A percentile compares a stretch with the other conserved stretches of the same genome.
Evolutionary conservation across 2,329 filamentous ascomycete species (phyloP).

Genomic region (Fusarium pseudoanthophilum): DNA sequence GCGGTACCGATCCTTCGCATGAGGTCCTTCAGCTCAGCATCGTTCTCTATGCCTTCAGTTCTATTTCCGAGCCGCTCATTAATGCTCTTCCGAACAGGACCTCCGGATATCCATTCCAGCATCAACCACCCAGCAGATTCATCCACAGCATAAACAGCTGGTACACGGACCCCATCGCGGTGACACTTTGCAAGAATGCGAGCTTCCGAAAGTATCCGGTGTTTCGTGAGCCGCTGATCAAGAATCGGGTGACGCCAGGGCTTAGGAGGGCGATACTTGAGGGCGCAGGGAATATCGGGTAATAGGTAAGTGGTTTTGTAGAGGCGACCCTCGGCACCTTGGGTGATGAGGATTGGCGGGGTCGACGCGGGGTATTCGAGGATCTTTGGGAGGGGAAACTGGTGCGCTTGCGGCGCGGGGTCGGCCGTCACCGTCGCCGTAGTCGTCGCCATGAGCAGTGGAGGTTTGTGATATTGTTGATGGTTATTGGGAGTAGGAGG

Average conservation of each 20-base stretch:
- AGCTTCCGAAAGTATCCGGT: conserved; percentile 89
- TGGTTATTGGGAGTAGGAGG: background rate
- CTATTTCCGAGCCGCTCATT: conserved; percentile 73
- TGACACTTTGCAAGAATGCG: conserved; percentile 83
- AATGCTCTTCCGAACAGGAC: conserved; percentile 74
- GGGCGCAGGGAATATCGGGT: conserved; percentile 74
- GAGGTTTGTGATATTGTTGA: conserved; percentile 6
- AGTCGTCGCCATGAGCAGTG: conserved; percentile 13
- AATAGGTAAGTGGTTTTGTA: conserved; percentile 86
- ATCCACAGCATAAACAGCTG: conserved; percentile 78
- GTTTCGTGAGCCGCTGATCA: conserved; percentile 85
- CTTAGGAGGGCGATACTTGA: conserved; percentile 93
- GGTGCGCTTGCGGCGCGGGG: conserved; percentile 39
- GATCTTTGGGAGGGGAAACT: conserved; percentile 69
- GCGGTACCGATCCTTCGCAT: conserved; percentile 77
- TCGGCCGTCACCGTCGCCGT: conserved; percentile 30
- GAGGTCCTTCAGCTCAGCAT: conserved; percentile 66
- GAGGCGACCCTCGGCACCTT: conserved; percentile 95
- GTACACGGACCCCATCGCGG: conserved; percentile 83
- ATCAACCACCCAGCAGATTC: conserved; percentile 76
- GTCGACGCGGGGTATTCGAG: conserved; percentile 70
- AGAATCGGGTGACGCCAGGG: conserved; percentile 91
- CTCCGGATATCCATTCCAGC: conserved; percentile 85
- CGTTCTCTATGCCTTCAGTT: conserved; percentile 52
- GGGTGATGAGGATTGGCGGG: conserved; percentile 78